Evolutionary conservation across 1,284 basidiomycete species (phyloP).

Genomic region (Trichosporon coremiiforme): DNA sequence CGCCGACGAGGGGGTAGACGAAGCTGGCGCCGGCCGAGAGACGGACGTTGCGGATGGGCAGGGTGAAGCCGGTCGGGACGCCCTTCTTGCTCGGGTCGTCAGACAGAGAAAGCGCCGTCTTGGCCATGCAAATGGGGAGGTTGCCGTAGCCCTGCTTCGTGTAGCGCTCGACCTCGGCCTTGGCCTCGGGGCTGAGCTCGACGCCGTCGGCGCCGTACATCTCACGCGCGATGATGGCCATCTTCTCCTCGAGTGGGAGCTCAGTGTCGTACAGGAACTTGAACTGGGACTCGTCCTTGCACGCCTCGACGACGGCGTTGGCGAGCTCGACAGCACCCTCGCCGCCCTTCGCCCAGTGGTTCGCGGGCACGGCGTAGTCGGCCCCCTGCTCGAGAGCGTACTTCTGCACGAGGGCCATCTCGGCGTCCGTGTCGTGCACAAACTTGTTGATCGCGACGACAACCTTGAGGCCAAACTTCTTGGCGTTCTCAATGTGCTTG

Average conservation of each 20-base stretch:
- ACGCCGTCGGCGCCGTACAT: conserved; percentile 92
- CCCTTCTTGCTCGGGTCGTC: conserved; percentile 91
- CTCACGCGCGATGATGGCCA: conserved; percentile 78
- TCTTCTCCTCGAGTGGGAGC: conserved; percentile 82
- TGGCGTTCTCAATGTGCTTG: conserved; percentile 92
- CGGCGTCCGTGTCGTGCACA: conserved; percentile 87
- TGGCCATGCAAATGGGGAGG: conserved; percentile 88
- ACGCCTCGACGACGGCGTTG: conserved; percentile 79
- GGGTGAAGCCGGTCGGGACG: conserved; percentile 84
- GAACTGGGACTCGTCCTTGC: conserved; percentile 80
- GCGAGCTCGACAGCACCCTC: conserved; percentile 83
- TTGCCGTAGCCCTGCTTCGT: conserved; percentile 67
- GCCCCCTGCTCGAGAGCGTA: conserved; percentile 83
- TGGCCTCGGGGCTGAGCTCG: conserved; percentile 77
- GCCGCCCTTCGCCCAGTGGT: conserved; percentile 95
- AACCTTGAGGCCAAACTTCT: conserved; percentile 96
- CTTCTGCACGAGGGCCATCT: conserved; percentile 81
- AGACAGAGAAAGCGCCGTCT: conserved; percentile 96
- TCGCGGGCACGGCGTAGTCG: conserved; percentile 91
- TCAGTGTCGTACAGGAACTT: conserved; percentile 88
- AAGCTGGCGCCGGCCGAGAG: conserved; percentile 93
- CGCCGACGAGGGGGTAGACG: conserved; percentile 89
- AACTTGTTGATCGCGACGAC: conserved; percentile 96
- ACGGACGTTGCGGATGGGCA: conserved; percentile 87
- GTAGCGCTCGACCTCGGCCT: conserved; percentile 86